Evolutionary conservation across 768 basidiomycete species (phyloP).

Genomic region (Boletus patriciae): DNA sequence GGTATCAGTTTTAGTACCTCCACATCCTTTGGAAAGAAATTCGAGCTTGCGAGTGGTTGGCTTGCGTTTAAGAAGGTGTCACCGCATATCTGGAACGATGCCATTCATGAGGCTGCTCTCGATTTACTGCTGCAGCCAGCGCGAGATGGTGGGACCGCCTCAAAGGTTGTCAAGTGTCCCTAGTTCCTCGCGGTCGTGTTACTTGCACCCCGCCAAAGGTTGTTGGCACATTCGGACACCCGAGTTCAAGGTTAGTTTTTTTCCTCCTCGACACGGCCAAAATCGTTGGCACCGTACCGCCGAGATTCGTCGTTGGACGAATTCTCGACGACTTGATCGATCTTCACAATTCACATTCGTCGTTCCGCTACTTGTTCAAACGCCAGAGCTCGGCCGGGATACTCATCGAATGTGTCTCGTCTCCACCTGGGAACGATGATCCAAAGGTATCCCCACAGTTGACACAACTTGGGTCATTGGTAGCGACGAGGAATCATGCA

Average conservation of each 20-base stretch:
- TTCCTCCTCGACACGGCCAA: neutral
- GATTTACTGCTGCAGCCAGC: constrained; percentile 63
- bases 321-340: constrained; percentile 69
- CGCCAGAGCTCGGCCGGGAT: constrained; percentile 67
- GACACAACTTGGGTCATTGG: constrained; percentile 63
- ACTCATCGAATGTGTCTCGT: constrained; percentile 67
- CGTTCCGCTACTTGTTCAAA: constrained; percentile 72
- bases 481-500: constrained; percentile 64
- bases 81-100: constrained; percentile 65
- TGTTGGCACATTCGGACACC: constrained; percentile 29
- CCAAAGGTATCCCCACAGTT: constrained; percentile 59
- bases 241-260: constrained; percentile 18
- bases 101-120: constrained; percentile 66
- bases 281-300: constrained; percentile 5
- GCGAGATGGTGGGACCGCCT: neutral
- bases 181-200: constrained; percentile 74
- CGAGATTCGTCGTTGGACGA: constrained; percentile 16
- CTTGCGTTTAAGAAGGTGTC: constrained; percentile 66
- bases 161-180: constrained; percentile 51
- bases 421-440: constrained; percentile 24
- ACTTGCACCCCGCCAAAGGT: constrained; percentile 63
- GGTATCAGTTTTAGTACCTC: constrained; percentile 54
- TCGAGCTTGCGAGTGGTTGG: constrained; percentile 87
- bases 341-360: constrained; percentile 60
- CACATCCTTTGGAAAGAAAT: constrained; percentile 70